These are phyloP conservation scores for Alternaria longipes DNA, from an alignment of 2,329 filamentous ascomycete genomes.

Conservation along the genomic window DNA sequence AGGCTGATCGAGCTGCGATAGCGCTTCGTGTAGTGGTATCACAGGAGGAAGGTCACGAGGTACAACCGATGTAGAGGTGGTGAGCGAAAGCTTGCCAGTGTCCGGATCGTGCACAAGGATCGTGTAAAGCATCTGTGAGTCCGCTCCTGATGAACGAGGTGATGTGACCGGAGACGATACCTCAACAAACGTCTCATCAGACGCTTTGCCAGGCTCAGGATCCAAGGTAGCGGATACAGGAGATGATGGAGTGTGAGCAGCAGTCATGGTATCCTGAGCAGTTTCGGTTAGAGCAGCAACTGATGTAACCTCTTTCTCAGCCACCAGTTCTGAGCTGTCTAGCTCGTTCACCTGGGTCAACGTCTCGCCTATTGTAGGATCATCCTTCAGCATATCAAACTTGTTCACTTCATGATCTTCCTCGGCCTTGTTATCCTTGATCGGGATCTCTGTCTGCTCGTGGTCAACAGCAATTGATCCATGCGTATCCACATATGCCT, in stretches of 20 bases:
- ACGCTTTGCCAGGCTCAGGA: neutral
- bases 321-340: neutral
- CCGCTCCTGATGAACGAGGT: neutral
- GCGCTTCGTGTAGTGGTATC: slow-evolving; percentile 41
- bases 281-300: neutral
- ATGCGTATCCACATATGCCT: slow-evolving; percentile 41
- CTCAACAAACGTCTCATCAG: neutral
- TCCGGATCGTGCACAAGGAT: slow-evolving; percentile 41
- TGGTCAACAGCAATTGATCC: slow-evolving; percentile 37
- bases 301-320: neutral
- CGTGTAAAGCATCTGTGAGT: slow-evolving; percentile 30
- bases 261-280: neutral
- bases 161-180: neutral
- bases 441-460: slow-evolving; percentile 20
- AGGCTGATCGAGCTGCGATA: slow-evolving; percentile 38
- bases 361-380: slow-evolving; percentile 4
- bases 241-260: neutral
- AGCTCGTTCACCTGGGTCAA: neutral
- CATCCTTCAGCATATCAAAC: slow-evolving; percentile 29
- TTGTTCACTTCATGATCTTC: slow-evolving; percentile 5
- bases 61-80: slow-evolving; percentile 32
- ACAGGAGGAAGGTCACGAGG: slow-evolving; percentile 24
- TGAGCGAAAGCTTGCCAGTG: slow-evolving; percentile 36
- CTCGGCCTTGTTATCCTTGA: slow-evolving; percentile 1
- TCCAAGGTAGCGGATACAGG: neutral